Conservation (phyloP, 805 yeast species). For the Teunomyces gatunensis region DNA sequence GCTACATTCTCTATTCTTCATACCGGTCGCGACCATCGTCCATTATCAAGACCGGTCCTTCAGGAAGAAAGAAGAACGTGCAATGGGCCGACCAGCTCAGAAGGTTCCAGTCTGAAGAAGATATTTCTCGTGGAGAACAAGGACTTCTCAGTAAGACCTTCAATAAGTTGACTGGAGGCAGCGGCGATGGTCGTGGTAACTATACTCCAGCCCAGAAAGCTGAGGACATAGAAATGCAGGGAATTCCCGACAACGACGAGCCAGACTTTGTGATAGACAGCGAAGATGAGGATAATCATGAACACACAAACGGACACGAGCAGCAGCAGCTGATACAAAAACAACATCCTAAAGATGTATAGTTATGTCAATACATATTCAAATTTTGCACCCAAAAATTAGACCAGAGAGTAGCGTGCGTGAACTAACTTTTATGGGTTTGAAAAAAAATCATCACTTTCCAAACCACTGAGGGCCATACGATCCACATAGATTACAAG, state of each 20-base stretch:
- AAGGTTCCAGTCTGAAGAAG: constrained; percentile 26
- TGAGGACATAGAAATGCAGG: constrained; percentile 25
- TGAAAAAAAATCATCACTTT: background rate
- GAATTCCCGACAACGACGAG: background rate
- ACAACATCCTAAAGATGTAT: background rate
- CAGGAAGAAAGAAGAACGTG: constrained; percentile 41
- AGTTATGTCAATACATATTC: background rate
- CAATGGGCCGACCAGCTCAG: constrained; percentile 48
- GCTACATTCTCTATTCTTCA: constrained; percentile 35
- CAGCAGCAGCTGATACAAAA: background rate
- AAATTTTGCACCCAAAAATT: constrained; percentile 1
- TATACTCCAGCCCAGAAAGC: constrained; percentile 22
- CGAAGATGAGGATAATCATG: constrained; percentile 39
- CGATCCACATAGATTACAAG: constrained; percentile 3
- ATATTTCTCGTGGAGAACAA: constrained; percentile 19
- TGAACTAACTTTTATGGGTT: background rate
- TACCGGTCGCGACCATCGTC: constrained; percentile 40
- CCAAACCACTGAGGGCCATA: background rate
- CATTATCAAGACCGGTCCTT: constrained; percentile 35
- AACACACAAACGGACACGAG: constrained; percentile 1
- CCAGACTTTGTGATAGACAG: constrained; percentile 46
- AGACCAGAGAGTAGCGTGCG: background rate
- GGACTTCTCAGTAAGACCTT: constrained; percentile 39
- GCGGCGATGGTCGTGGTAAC: constrained; percentile 20
- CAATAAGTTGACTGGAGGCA: constrained; percentile 26